Conservation (phyloP, 805 yeast species). For the Sugiyamaella boreocaroliniensis region DNA sequence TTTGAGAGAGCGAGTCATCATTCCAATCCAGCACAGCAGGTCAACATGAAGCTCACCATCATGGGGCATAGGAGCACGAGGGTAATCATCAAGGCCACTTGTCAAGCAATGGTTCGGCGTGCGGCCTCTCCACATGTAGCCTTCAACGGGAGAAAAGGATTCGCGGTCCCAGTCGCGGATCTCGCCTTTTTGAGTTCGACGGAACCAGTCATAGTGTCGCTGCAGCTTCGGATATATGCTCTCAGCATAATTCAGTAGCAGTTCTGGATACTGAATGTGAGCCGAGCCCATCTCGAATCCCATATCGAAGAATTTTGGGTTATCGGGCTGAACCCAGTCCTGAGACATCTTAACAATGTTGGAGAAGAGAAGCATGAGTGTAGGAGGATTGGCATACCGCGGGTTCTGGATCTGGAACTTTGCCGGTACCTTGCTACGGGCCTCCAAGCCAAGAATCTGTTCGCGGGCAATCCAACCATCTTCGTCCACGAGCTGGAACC, state of each 20-base stretch:
- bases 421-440: slow-evolving; percentile 76
- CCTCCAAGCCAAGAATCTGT: slow-evolving; percentile 86
- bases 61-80: slow-evolving; percentile 75
- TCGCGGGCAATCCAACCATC: slow-evolving; percentile 98
- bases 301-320: not conserved
- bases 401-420: slow-evolving; percentile 84
- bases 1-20: slow-evolving; percentile 78
- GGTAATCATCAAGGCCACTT: slow-evolving; percentile 93
- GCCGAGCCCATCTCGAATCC: slow-evolving; percentile 33
- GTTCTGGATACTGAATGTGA: slow-evolving; percentile 48
- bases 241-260: slow-evolving; percentile 33
- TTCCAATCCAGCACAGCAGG: slow-evolving; percentile 85
- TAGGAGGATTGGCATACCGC: slow-evolving; percentile 91
- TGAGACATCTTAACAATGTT: slow-evolving; percentile 42
- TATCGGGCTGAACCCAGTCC: not conserved
- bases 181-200: slow-evolving; percentile 72
- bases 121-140: slow-evolving; percentile 91
- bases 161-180: slow-evolving; percentile 63
- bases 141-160: slow-evolving; percentile 47
- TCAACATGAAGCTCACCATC: slow-evolving; percentile 88
- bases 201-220: slow-evolving; percentile 78
- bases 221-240: slow-evolving; percentile 70
- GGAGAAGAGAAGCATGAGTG: slow-evolving; percentile 57
- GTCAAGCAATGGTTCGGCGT: slow-evolving; percentile 80
- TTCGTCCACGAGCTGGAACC: slow-evolving; percentile 81